Percentiles rank a stretch among this genome's conserved stretches.
Evolutionary conservation across 495 filamentous ascomycete species (phyloP).

Genomic region (Xylaria flabelliformis): DNA sequence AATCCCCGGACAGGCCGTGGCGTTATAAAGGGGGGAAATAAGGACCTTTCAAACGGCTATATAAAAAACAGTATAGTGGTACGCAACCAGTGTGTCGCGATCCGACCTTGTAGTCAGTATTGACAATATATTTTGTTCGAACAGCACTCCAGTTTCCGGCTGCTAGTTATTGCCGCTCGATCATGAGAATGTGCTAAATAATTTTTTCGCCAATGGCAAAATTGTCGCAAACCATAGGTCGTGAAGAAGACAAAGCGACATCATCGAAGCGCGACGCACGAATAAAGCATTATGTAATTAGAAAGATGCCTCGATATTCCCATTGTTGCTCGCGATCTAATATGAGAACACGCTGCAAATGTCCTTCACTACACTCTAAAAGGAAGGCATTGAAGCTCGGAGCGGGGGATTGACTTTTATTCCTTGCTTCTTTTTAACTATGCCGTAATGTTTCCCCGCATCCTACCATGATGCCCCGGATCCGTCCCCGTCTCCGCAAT

Average conservation of each 20-base stretch:
- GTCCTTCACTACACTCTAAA: neutral
- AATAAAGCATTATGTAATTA: conserved; percentile 1
- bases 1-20: neutral
- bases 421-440: conserved; percentile 4
- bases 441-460: conserved; percentile 21
- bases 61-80: neutral
- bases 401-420: conserved; percentile 4
- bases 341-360: neutral
- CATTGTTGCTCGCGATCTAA: neutral
- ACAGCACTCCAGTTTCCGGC: neutral
- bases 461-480: neutral
- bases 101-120: neutral
- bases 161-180: neutral
- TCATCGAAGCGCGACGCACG: neutral
- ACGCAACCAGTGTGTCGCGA: neutral
- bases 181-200: neutral
- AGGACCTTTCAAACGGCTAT: neutral
- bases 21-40: neutral
- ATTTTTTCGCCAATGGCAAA: neutral
- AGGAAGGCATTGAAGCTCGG: neutral
- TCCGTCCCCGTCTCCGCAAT: conserved; percentile 11
- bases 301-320: neutral
- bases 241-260: neutral
- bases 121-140: neutral
- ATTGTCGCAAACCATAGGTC: neutral